Base-by-base conservation (phyloP, 2,329 filamentous ascomycete genomes). In the Arthrobotrys sinensis region DNA sequence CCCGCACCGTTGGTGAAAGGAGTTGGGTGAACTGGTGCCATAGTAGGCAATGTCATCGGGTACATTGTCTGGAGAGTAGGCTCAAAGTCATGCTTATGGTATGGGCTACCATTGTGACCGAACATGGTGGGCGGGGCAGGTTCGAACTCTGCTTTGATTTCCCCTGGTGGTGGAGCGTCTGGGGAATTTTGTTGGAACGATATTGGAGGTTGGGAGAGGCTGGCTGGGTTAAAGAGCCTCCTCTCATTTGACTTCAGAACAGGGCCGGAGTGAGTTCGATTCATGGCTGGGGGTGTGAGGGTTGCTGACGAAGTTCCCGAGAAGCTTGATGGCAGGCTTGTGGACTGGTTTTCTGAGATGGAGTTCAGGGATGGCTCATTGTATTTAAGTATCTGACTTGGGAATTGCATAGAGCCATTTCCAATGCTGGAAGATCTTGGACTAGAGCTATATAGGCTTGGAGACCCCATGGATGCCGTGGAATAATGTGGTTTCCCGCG, bases 121-220 rank as follows among this genome's bases (percentile, higher is more conserved):
- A 69, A 76, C 40, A 76, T 63, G 11, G 24, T 60, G 11, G 57
- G 57, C 7, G 55, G 65, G 14, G 55, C 28, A n/a, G 64, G n/a
- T 34, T 70, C 72, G 52, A 68, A 76, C 19, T 76, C 72, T 19
- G 7, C 11, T 14, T 76, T 76, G 21, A 70, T 63, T 2, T 76
- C 72, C 7, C 55, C 34, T 40, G 72, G 72, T 32, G 72, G 64
- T 48, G 72, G 72, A 7, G 72, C 72, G 34, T 76, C 72, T 48
- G 72, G 72, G 19, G 72, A 65, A 34, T 76, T 76, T 28, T 76
- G 72, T 46, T 69, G 72, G 36, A 76, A 76, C 2, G 72, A 69
- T 11, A 76, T 76, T 36, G 65, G 65, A 32, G 72, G 72, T 36
- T 69, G 65, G 19, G 72, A 65, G 2, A 76, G 55, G 28, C 45